Evolutionary conservation across 495 filamentous ascomycete genomes (phyloP), one percentile per base, ranked within the genome.

Genomic region (Cercophora scortea): DNA sequence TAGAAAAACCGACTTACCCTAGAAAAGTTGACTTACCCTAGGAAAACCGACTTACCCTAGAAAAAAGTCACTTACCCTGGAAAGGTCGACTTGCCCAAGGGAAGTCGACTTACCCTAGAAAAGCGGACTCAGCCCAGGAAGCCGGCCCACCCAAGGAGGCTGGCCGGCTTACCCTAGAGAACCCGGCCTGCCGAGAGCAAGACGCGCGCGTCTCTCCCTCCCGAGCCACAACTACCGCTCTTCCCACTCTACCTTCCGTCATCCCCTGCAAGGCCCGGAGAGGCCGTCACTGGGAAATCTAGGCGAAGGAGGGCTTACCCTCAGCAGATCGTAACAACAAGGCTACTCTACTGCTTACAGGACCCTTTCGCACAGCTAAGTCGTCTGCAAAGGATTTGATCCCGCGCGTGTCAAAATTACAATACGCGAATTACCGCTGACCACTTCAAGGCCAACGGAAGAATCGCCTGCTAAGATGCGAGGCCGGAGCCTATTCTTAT

Each of bases 321-420:
- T 82, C 75, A 82, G 74, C 64, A 68, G 71, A 71, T 82, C 78
- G 77, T 80, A 80, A 71, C 73, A 81, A 81, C 78, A 80, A 80
- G 76, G 71, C 73, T 79, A 80, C 78, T 83, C 75, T 73, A 79
- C 70, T 69, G 65, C 74, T 68, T 81, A 82, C 76, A 82, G 65
- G 73, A 80, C 78, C 73, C 65, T 66, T 70, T 72, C 66, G 63
- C 63, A 69, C 71, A 76, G 70, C 71, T 75, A 75, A 79, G 74
- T 83, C 78, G 79, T 82, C 73, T 82, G 75, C 76, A 82, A 79
- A 79, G 77, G 77, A 78, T 80, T 76, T 75, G 74, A 76, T 72
- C 78, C 78, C 71, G 76, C 77, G 70, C 77, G 72, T 72, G 66
- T 68, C 75, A 61, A 81, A 77, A 80, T 82, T 81, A 69, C 73